phyloP scores from a whole-genome alignment of 345 rosid species.

The Turritis glabra region DNA sequence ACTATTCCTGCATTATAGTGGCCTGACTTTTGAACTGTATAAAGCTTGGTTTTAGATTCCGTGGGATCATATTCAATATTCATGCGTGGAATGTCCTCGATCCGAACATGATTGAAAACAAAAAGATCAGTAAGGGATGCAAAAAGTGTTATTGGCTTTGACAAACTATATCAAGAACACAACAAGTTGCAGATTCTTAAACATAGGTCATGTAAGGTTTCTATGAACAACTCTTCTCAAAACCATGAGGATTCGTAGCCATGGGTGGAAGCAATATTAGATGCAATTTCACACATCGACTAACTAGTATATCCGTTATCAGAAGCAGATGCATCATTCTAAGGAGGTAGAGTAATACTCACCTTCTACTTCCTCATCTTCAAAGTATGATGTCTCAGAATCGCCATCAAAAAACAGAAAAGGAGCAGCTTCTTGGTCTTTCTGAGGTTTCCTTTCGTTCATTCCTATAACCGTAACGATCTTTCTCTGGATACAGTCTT shows the following conservation, averaged over 20 bases:
- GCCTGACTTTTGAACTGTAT: background rate
- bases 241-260: background rate
- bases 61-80: background rate
- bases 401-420: constrained; percentile 57
- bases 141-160: constrained; percentile 5
- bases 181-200: background rate
- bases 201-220: background rate
- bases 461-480: constrained; percentile 60
- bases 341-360: constrained; percentile 39
- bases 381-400: constrained; percentile 42
- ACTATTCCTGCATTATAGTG: background rate
- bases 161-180: background rate
- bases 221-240: background rate
- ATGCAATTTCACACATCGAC: background rate
- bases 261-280: background rate
- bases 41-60: background rate
- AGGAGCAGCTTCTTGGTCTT: constrained; percentile 56
- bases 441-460: constrained; percentile 63
- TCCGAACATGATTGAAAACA: background rate
- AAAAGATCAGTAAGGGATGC: background rate
- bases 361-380: constrained; percentile 52
- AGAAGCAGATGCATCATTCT: constrained; percentile 36
- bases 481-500: constrained; percentile 68
- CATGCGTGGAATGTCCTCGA: background rate
- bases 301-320: background rate